A percentile compares a stretch with the other conserved stretches of the same genome.
These are phyloP conservation scores for Cryptosporidium sp. DNA, from an alignment of 169 alveolate species.

Conservation along the genomic window DNA sequence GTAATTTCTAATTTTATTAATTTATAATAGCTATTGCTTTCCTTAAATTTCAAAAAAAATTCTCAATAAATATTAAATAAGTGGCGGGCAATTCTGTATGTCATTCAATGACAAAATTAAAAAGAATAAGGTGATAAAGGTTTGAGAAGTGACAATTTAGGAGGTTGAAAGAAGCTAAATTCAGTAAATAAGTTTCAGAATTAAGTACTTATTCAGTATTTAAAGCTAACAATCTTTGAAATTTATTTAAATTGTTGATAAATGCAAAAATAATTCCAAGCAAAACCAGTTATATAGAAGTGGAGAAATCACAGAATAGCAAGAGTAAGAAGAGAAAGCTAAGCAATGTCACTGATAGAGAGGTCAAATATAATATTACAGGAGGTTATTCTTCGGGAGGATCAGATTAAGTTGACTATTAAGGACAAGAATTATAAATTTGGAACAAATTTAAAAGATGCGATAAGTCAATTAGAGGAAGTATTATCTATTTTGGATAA, in stretches of 20 bases:
- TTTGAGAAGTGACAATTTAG: neutral
- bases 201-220: neutral
- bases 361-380: neutral
- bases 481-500: neutral
- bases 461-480: neutral
- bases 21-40: neutral
- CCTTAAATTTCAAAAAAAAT: neutral
- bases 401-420: neutral
- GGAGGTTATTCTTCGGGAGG: neutral
- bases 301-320: neutral
- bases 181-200: neutral
- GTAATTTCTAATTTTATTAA: neutral
- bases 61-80: neutral
- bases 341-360: neutral
- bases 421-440: neutral
- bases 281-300: neutral
- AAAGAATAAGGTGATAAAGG: neutral
- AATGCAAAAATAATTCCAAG: neutral
- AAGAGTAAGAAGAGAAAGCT: neutral
- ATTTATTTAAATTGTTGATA: neutral
- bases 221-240: neutral
- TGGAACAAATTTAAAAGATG: neutral
- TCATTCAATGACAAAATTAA: neutral
- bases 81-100: neutral
- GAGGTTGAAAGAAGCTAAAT: neutral